These are phyloP conservation scores for Apophysomyces variabilis DNA, from an alignment of 371 early-diverging fungal species.

Conservation along the genomic window DNA sequence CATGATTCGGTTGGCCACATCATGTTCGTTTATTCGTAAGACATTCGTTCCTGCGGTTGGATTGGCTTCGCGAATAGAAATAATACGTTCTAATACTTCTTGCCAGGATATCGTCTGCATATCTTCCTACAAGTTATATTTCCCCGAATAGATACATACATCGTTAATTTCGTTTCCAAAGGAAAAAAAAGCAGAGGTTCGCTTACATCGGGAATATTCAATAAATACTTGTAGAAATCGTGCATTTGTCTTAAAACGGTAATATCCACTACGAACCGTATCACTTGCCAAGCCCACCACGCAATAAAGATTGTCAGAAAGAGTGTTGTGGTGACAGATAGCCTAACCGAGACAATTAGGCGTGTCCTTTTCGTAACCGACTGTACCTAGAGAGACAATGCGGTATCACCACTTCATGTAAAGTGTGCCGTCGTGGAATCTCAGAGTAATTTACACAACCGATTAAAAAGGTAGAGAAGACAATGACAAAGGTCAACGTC, in stretches of 20 bases:
- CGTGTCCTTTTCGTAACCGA: background rate
- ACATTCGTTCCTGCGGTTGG: conserved; percentile 56
- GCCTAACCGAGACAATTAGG: conserved; percentile 26
- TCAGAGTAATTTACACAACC: conserved; percentile 89
- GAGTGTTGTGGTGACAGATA: conserved; percentile 44
- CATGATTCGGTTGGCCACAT: conserved; percentile 92
- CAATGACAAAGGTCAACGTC: conserved; percentile 84
- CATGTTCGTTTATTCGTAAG: conserved; percentile 81
- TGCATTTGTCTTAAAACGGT: conserved; percentile 80
- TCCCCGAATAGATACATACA: background rate
- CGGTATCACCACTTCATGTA: conserved; percentile 79
- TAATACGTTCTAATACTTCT: conserved; percentile 72
- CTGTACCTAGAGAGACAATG: conserved; percentile 67
- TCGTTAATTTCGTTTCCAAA: too few relatives aligned
- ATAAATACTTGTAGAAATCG: conserved; percentile 80
- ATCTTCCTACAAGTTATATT: conserved; percentile 56
- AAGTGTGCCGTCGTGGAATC: conserved; percentile 65
- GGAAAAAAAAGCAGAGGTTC: background rate
- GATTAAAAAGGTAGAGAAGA: conserved; percentile 84
- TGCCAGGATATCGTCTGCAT: conserved; percentile 84
- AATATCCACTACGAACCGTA: conserved; percentile 71
- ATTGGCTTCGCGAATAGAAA: conserved; percentile 73
- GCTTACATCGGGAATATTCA: conserved; percentile 83
- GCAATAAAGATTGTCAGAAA: conserved; percentile 65
- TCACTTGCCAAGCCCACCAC: conserved; percentile 79